Evolutionary conservation across 768 basidiomycete species (phyloP).

Genomic region (Lyophyllum decastes): DNA sequence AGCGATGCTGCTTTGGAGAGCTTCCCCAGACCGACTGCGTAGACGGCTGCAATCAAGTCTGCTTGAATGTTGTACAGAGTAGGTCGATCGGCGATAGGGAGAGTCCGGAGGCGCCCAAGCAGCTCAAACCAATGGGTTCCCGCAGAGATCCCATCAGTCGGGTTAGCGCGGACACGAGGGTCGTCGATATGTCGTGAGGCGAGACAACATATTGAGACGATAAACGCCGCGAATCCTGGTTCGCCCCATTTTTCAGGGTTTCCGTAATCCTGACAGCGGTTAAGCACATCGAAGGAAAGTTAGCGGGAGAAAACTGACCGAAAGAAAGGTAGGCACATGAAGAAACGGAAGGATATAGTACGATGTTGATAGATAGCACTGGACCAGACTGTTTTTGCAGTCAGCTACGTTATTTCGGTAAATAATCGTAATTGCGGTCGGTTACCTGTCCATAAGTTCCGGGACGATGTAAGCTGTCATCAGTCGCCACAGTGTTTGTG

Average conservation of each 20-base stretch:
- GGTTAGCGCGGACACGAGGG: conserved; percentile 81
- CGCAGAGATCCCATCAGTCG: conserved; percentile 82
- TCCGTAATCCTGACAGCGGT: conserved; percentile 74
- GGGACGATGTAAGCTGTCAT: conserved; percentile 86
- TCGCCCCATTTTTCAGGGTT: conserved; percentile 95
- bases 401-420: conserved; percentile 6
- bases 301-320: conserved; percentile 43
- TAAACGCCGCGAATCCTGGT: conserved; percentile 92
- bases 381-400: conserved; percentile 57
- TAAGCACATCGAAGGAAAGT: conserved; percentile 16
- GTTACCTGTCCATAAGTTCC: conserved; percentile 91
- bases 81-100: conserved; percentile 85
- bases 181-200: conserved; percentile 94
- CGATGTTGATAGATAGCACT: conserved; percentile 88
- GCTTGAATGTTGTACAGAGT: conserved; percentile 93
- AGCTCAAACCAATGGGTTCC: conserved; percentile 93
- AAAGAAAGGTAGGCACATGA: conserved; percentile 86
- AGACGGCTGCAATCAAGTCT: conserved; percentile 88
- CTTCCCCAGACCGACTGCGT: conserved; percentile 87
- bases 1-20: conserved; percentile 86
- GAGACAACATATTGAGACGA: conserved; percentile 90
- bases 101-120: conserved; percentile 81
- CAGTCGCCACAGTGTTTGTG: conserved; percentile 84
- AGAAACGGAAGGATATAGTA: conserved; percentile 92
- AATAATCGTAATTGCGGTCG: conserved; percentile 23